Evolutionary conservation across 139 green algal genomes (phyloP), one percentile per base, ranked within the genome.

Genomic region (Chlorella sp.): DNA sequence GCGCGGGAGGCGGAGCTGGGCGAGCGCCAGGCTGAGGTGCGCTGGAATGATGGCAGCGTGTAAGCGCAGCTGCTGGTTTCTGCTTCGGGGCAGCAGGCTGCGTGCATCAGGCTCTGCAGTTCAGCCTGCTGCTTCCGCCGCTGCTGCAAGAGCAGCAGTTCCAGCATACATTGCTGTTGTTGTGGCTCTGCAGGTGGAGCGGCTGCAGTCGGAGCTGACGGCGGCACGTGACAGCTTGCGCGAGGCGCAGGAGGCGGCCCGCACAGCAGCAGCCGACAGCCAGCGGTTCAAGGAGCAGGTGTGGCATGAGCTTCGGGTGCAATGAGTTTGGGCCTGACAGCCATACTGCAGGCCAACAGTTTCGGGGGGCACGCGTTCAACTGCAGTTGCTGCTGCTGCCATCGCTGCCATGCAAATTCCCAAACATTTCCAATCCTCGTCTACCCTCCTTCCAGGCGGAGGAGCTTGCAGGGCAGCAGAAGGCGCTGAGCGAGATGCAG

Each of bases 1-100:
- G 51, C 51, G 51, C n/a, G 41, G 64, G 92, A 94, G 81, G 73
- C 86, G 19, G 75, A 87, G 20, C 89, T 93, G 82, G 44, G 40
- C 28, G n/a, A 85, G 75, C 58, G 77, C 28, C 58, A 70, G 26
- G 48, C 34, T 7, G 30, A 89, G 75, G 65, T 87, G 44, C 30
- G 88, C 87, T 77, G 43, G 40, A 20, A 54, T 32, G 40, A 19
- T 34, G 24, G 24, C 36, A 36, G 69, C 0, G 9, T 16, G 19
- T 28, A n/a, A 11, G 64, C 64, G 28, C 24, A 13, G 26, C 9
- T n/a, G 22, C 1, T 17, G 13, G 20, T 36, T 20, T 0, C 40
- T 36, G 16, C 16, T 17, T 54, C 20, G 40, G 1, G 22, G 20
- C 22, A 11, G 4, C 40, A 34, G 34, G 40, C 40, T 8, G 22